Conservation (phyloP, 2,329 filamentous ascomycete genomes). For the Botrytis tulipae region DNA sequence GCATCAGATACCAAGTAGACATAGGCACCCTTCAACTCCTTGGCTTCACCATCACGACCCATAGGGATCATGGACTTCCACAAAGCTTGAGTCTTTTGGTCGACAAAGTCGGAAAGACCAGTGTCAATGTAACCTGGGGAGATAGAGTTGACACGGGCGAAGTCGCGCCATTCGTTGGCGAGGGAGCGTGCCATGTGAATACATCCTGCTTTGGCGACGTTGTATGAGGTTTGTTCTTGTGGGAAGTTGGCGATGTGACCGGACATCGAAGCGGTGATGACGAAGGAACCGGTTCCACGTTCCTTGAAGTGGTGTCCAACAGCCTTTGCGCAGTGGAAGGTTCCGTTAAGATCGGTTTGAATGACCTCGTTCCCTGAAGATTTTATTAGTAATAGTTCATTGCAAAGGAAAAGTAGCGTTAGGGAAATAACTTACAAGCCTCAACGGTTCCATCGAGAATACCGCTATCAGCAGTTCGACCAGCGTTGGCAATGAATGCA, state of each 20-base stretch:
- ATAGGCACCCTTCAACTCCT: conserved; percentile 60
- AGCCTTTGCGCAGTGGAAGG: conserved; percentile 65
- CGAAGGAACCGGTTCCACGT: conserved; percentile 60
- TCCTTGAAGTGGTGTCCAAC: conserved; percentile 66
- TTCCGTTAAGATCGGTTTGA: conserved; percentile 64
- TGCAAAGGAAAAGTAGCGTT: neutral
- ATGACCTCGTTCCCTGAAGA: conserved; percentile 52
- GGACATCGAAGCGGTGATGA: conserved; percentile 65
- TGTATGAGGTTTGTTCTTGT: conserved; percentile 66
- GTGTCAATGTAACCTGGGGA: conserved; percentile 69
- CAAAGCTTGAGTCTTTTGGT: conserved; percentile 54
- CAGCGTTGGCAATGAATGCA: conserved; percentile 68
- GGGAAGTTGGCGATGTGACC: conserved; percentile 56
- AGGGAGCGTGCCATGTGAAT: conserved; percentile 63
- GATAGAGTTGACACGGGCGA: conserved; percentile 66
- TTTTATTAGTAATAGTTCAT: neutral
- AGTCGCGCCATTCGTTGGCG: conserved; percentile 68
- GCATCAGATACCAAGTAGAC: conserved; percentile 49
- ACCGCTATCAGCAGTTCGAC: conserved; percentile 66
- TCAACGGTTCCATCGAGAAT: conserved; percentile 66
- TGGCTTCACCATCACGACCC: conserved; percentile 58
- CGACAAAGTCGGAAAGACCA: conserved; percentile 60
- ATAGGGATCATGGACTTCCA: conserved; percentile 61
- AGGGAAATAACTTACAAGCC: conserved; percentile 47
- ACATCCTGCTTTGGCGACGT: conserved; percentile 64